Evolutionary conservation across 106 monocot genomes (phyloP), one percentile per base, ranked within the genome.

Genomic region (Dactylorhiza incarnata): DNA sequence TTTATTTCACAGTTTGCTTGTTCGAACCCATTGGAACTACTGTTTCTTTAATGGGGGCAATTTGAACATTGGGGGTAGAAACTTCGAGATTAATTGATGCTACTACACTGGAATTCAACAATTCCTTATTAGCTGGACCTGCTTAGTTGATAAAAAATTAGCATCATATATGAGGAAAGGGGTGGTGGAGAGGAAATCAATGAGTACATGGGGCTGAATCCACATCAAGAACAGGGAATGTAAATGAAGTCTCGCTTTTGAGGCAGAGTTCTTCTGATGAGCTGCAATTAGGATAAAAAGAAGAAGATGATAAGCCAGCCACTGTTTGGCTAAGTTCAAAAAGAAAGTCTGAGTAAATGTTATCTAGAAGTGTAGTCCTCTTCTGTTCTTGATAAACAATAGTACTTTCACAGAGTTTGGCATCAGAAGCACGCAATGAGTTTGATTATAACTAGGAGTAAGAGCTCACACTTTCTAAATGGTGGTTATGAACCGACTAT

Each of bases 1-100:
- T 79, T 48, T 78, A 87, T 73, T 81, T 76, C 5, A 68, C 78
- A 11, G 86, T 84, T 49, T 79, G 82, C 37, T 79, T 80, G 80
- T 74, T 86, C 17, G 81, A 63, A 63, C 63, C 63, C 25, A 9
- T 63, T 63, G 63, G 15, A 24, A 25, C 26, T 25, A 75, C 44
- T 45, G 3, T 68, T 45, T 68, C 68, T 44, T 68, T 12, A 15
- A 44, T 4, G 15, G 43, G 24, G 25, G 63, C 0, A 2, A 22
- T 63, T 63, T 12, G 63, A 63, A 49, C 9, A 68, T 81, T 84
- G 3, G 87, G 87, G 22, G 87, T 87, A 61, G 50, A 68, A 81
- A 61, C 74, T 61, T 76, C 84, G n/a, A 74, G 16, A 59, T 17
- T 58, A 4, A 17, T 5, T 58, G 17, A 1, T 4, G 5, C 17